These are phyloP conservation scores for Wickerhamomyces bisporus DNA, from an alignment of 805 yeast genomes.

Conservation along the genomic window DNA sequence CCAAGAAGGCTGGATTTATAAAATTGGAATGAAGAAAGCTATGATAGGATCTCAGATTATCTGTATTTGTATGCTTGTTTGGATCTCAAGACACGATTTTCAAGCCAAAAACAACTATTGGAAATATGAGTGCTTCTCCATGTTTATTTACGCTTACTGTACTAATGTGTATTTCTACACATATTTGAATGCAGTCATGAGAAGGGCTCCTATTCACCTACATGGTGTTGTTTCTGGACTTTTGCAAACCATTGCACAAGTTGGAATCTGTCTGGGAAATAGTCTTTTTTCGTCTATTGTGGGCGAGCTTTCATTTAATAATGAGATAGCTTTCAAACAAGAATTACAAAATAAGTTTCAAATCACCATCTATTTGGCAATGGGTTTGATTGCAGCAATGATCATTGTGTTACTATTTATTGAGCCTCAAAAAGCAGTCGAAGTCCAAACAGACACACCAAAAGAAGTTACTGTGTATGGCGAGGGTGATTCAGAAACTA, in stretches of 20 bases:
- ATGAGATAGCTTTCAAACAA: constrained; percentile 1
- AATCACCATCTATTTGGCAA: constrained; percentile 6
- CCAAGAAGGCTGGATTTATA: constrained; percentile 15
- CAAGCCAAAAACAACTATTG: constrained; percentile 21
- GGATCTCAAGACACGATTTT: constrained; percentile 22
- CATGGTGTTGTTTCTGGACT: constrained; percentile 37
- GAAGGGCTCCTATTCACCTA: constrained; percentile 31
- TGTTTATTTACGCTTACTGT: constrained; percentile 21
- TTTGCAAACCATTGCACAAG: constrained; percentile 31
- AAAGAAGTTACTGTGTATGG: neutral
- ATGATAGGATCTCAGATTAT: constrained; percentile 12
- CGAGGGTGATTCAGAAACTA: no score
- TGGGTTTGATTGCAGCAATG: constrained; percentile 5
- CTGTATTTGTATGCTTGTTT: constrained; percentile 15
- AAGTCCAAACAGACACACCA: neutral
- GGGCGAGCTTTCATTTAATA: constrained; percentile 17
- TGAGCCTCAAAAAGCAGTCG: constrained; percentile 8
- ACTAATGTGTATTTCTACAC: constrained; percentile 30
- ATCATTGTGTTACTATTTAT: constrained; percentile 3
- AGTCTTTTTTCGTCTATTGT: constrained; percentile 25
- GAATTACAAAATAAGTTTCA: constrained; percentile 5
- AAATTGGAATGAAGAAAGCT: constrained; percentile 21
- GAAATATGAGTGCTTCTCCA: constrained; percentile 26
- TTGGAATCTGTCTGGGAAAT: constrained; percentile 27
- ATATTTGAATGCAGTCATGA: constrained; percentile 27